Base-by-base conservation (phyloP, 163 green algal species). In the Chlorella variabilis region DNA sequence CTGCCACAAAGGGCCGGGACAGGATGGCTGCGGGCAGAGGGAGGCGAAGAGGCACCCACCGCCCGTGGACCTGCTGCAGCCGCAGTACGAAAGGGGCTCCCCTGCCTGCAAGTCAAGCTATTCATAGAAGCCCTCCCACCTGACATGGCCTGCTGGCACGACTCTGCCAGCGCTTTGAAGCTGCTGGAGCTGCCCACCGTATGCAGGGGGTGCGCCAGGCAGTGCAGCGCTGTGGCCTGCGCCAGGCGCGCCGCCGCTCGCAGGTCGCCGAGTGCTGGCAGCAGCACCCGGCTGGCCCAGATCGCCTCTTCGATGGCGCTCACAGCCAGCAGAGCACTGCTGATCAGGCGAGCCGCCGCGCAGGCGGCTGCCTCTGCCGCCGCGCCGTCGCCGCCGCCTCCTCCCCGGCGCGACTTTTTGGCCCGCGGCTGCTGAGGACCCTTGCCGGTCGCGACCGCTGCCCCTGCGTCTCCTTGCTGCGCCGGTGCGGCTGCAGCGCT, bases 11-110 rank as follows among this genome's bases (percentile, higher is more conserved):
- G 0, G 75, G 62, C 17, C 39, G 36, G 3, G n/a, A 11, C 56
- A 80, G n/a, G n/a, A 80, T 70, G 27, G 5, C 73, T 80, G 73
- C 73, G 41, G 34, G 29, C 3, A 70, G 11, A 70, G 34, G 34
- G 38, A 31, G 34, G 2, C 4, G 8, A 71, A 31, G 13, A 31
- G 34, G 34, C 63, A 71, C 33, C 13, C 9, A 8, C 27, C 29
- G 6, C 58, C 4, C 15, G 23, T 8, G 6, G 31, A 27, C 62
- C 8, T 29, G 3, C 62, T 48, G 31, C 2, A 8, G 31, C 63
- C 15, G 45, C 45, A 11, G 45, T 54, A 23, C 11, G 45, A 23
- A 54, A 54, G 45, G 11, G 15, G 45, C 45, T 54, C 45, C 18
- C 54, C 18, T 63, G 45, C 45, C 45, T 63, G 20, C 54, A n/a